Base-by-base conservation (phyloP, 1,139 yeast genomes). In the Lodderomyces beijingensis region DNA sequence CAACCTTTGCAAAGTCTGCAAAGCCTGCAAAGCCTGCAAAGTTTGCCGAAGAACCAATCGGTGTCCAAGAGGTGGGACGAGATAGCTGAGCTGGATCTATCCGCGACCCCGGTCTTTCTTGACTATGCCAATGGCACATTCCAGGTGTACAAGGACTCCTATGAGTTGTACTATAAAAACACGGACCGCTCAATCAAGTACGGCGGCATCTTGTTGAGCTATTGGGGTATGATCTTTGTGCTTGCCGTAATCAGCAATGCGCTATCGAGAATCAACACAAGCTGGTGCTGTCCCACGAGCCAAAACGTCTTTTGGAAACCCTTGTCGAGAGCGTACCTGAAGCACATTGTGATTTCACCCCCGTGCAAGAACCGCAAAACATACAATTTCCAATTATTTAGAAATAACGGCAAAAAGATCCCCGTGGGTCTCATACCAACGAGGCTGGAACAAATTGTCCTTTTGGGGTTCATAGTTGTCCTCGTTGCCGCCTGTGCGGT, bases 151-250 rank as follows among this genome's bases (percentile, higher is more conserved):
- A 40, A 28, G 26, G 28, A 33, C 19, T 37, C 42, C 7, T 36
- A 38, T 21, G 19, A 25, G 11, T 34, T 38, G 33, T 34, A 33
- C 22, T 18, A 27, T 17, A 31, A 39, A 11, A 40, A 40, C 16
- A 38, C 29, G 16, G 50, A 55, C 33, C 49, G 54, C 32, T 64
- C 77, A 4, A 57, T 69, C 35, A 69, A 54, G 39, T 62, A 69
- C 43, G 82, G 82, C 14, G 53, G 65, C 16, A 77, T 65, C 2
- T 38, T 66, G 22, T 41, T 75, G 19, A 74, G 71, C 0, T 75
- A 63, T 43, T 74, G 79, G 78, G 67, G 58, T 2, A 34, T 64
- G 2, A 55, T 76, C 10, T 45, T 74, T 37, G 25, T 74, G 1
- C 17, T 65, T 17, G 66, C 70, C 3, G 58, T 62, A 3, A 23